phyloP scores from a whole-genome alignment of 768 basidiomycete species.

The Lentinula guzmanii region DNA sequence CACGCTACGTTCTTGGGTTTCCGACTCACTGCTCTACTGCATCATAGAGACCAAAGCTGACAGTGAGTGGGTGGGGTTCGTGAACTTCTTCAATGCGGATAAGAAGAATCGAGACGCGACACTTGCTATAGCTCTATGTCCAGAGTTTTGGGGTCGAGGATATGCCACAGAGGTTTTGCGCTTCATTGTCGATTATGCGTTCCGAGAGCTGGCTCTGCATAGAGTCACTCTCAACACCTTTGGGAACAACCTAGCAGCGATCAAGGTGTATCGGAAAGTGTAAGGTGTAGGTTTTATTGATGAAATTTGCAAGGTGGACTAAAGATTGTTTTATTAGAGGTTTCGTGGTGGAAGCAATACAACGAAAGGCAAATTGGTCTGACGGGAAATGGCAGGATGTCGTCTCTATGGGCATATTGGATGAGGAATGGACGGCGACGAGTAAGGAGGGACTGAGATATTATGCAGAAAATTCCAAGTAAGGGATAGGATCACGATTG shows the following conservation, averaged over 20 bases:
- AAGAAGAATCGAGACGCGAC: constrained; percentile 22
- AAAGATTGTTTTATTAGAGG: constrained; percentile 10
- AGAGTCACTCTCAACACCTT: constrained; percentile 34
- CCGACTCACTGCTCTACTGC: not conserved
- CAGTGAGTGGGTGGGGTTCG: not conserved
- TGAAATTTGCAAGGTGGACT: not conserved
- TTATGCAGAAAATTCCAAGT: too few relatives aligned
- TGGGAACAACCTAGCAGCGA: constrained; percentile 30
- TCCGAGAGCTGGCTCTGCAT: constrained; percentile 31
- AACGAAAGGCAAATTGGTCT: constrained; percentile 27
- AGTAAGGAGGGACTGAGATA: not conserved
- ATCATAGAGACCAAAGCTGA: not conserved
- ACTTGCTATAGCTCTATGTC: constrained; percentile 24
- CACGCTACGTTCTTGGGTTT: not conserved
- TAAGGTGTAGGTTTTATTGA: constrained; percentile 17
- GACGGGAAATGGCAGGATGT: constrained; percentile 30
- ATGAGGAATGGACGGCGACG: constrained; percentile 29
- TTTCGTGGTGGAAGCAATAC: constrained; percentile 32
- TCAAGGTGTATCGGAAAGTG: constrained; percentile 35
- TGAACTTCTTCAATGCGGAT: not conserved
- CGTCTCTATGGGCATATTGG: constrained; percentile 25
- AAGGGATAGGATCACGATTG: too few relatives aligned
- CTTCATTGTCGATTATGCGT: constrained; percentile 35
- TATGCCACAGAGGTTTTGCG: constrained; percentile 33
- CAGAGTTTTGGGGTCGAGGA: constrained; percentile 29